phyloP scores from a whole-genome alignment of 73 alveolate genomes.

The Tetrahymena thermophila region DNA sequence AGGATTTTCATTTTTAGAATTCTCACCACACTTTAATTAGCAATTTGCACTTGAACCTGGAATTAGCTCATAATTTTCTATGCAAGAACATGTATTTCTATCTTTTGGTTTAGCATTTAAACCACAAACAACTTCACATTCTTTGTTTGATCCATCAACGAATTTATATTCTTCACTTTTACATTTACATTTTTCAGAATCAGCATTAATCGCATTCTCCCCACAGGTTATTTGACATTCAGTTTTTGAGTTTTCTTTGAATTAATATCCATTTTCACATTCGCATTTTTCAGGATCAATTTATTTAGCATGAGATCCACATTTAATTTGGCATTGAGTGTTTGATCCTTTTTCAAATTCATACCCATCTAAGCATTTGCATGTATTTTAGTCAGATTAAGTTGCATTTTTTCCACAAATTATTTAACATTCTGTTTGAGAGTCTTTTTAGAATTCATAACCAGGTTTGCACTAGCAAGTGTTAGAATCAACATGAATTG shows the following conservation, averaged over 20 bases:
- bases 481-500: background rate
- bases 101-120: background rate
- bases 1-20: background rate
- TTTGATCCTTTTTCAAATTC: background rate
- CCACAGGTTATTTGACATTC: background rate
- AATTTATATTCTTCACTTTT: background rate
- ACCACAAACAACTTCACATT: background rate
- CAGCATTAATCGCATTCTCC: background rate
- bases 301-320: background rate
- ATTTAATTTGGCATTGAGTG: background rate
- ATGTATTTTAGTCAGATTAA: background rate
- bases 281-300: background rate
- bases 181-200: background rate
- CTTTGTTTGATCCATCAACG: background rate
- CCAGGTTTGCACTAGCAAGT: background rate
- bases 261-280: background rate
- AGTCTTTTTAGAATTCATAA: background rate
- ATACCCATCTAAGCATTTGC: background rate
- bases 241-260: background rate
- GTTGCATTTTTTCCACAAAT: background rate
- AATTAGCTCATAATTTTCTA: background rate
- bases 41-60: background rate
- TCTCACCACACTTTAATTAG: background rate
- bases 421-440: background rate
- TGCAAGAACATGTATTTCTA: background rate